phyloP scores from a whole-genome alignment of 306 rosid species.

The Ziziphus jujuba region DNA sequence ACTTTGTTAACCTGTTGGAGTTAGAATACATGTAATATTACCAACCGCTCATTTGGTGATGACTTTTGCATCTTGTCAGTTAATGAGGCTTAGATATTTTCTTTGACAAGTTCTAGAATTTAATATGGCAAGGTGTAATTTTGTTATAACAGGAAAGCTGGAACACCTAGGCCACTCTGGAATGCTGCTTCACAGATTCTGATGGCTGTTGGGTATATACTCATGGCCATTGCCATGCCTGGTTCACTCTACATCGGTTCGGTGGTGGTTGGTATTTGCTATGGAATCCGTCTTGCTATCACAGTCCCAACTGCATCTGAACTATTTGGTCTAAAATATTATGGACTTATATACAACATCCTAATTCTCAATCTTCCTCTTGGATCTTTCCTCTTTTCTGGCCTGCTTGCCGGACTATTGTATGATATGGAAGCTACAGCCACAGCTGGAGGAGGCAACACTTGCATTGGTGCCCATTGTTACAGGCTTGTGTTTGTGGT shows the following conservation, averaged over 20 bases:
- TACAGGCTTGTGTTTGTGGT: conserved; percentile 64
- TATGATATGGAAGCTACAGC: conserved; percentile 83
- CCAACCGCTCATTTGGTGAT: too few relatives aligned
- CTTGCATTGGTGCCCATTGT: conserved; percentile 85
- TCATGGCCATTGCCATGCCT: conserved; percentile 73
- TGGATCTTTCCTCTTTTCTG: conserved; percentile 92
- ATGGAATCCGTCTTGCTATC: conserved; percentile 72
- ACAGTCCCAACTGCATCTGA: conserved; percentile 82
- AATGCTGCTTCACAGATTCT: conserved; percentile 73
- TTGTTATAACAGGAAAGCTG: conserved; percentile 47
- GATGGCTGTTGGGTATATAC: conserved; percentile 80
- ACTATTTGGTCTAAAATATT: conserved; percentile 83
- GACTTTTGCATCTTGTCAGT: too few relatives aligned
- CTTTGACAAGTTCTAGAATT: too few relatives aligned
- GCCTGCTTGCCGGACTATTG: conserved; percentile 75
- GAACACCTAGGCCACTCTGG: conserved; percentile 75
- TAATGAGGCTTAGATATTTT: too few relatives aligned
- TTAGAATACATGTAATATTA: too few relatives aligned
- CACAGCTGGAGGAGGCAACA: conserved; percentile 72
- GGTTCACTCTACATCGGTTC: conserved; percentile 86
- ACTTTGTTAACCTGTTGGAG: too few relatives aligned
- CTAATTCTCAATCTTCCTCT: conserved; percentile 88
- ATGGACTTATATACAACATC: conserved; percentile 75
- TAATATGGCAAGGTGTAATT: too few relatives aligned
- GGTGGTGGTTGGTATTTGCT: conserved; percentile 68